These are phyloP conservation scores for Candida piceae DNA, from an alignment of 805 yeast genomes.

Conservation along the genomic window DNA sequence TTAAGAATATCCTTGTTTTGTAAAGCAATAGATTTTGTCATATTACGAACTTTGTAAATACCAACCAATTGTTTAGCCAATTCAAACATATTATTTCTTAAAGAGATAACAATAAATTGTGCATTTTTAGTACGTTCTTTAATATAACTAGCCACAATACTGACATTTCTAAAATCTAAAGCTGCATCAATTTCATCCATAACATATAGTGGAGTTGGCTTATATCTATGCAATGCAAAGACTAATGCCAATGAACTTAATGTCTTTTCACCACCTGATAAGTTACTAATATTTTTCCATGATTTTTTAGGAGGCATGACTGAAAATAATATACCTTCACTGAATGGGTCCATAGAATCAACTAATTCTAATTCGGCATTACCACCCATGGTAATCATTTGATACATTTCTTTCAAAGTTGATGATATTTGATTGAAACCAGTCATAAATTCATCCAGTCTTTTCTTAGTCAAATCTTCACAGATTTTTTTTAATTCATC, in stretches of 20 bases:
- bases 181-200: slow-evolving; percentile 99
- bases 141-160: slow-evolving; percentile 95
- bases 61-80: slow-evolving; percentile 92
- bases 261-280: slow-evolving; percentile 98
- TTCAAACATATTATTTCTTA: slow-evolving; percentile 97
- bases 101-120: slow-evolving; percentile 90
- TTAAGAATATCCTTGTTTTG: slow-evolving; percentile 50
- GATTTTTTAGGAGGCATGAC: slow-evolving; percentile 99
- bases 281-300: slow-evolving; percentile 92
- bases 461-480: slow-evolving; percentile 64
- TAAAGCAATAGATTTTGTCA: slow-evolving; percentile 79
- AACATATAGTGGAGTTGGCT: slow-evolving; percentile 95
- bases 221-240: slow-evolving; percentile 91
- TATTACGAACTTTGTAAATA: slow-evolving; percentile 86
- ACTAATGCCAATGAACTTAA: slow-evolving; percentile 91
- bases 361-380: slow-evolving; percentile 96
- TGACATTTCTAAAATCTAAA: slow-evolving; percentile 91
- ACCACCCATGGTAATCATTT: slow-evolving; percentile 99
- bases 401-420: slow-evolving; percentile 93
- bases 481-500: slow-evolving; percentile 56
- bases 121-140: slow-evolving; percentile 95
- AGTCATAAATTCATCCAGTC: slow-evolving; percentile 86
- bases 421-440: slow-evolving; percentile 85
- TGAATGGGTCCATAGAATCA: slow-evolving; percentile 94
- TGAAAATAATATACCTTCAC: slow-evolving; percentile 93